These are phyloP conservation scores for Suillus bovinus DNA, from an alignment of 768 basidiomycete species.

Conservation along the genomic window DNA sequence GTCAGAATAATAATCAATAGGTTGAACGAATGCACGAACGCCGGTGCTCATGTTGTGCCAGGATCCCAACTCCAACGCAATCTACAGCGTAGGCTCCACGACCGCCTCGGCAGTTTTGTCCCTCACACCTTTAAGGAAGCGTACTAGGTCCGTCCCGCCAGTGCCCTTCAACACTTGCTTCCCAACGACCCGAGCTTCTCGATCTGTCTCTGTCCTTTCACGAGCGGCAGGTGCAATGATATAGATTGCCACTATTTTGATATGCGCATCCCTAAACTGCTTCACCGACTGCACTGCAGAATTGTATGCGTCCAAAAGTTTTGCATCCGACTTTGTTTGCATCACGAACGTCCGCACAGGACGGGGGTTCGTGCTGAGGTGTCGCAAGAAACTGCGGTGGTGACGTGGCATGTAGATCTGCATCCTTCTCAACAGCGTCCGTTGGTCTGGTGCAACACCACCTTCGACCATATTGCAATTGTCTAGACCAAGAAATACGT, in stretches of 20 bases:
- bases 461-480: conserved; percentile 32
- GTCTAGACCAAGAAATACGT: conserved; percentile 71
- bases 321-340: conserved; percentile 17
- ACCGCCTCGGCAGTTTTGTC: conserved; percentile 59
- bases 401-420: conserved; percentile 80
- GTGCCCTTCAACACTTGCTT: conserved; percentile 58
- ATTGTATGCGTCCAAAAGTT: conserved; percentile 61
- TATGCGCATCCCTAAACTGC: conserved; percentile 73
- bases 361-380: conserved; percentile 60
- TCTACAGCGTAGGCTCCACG: conserved; percentile 11
- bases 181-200: conserved; percentile 13
- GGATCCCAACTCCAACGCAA: neutral
- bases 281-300: conserved; percentile 63
- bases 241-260: conserved; percentile 72
- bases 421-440: conserved; percentile 69
- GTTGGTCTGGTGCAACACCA: conserved; percentile 15
- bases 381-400: conserved; percentile 75
- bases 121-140: conserved; percentile 72
- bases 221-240: conserved; percentile 66
- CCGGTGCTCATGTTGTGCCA: neutral
- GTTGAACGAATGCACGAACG: neutral
- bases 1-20: neutral
- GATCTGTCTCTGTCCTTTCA: conserved; percentile 17
- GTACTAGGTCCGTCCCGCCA: conserved; percentile 77
- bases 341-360: conserved; percentile 59